Evolutionary conservation across 768 basidiomycete genomes (phyloP), one percentile per base, ranked within the genome.

Genomic region (Pleurotus tuoliensis): DNA sequence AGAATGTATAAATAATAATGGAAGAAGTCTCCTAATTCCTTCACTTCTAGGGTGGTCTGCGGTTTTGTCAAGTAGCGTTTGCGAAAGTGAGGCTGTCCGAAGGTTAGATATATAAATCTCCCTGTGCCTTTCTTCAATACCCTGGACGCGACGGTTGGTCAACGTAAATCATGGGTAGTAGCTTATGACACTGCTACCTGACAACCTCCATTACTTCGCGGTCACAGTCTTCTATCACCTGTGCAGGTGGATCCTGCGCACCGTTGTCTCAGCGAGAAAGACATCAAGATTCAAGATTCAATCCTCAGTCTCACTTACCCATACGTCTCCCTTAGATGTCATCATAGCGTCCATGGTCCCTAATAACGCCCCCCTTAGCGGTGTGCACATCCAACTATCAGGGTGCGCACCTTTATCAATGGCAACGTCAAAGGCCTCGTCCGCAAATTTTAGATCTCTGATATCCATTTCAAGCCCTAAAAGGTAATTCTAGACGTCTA

Each of bases 281-380:
- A 45, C 47, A 12, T 39, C 5, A 9, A 25, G 24, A 25, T 25
- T 50, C 5, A 9, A 25, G 4, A 5, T 25, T 50, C 41, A 24
- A 57, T 22, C 11, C 22, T 34, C 25, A 3, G 39, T 38, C 12
- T 8, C 49, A 60, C 79, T 50, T 61, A 88, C 90, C 91, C 92
- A 93, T 56, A 91, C 85, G 62, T 91, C 87, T 15, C 87, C 86
- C 65, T 90, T 89, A 0, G 82, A 75, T 0, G 92, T 85, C 84
- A 93, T 85, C 87, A 94, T 88, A 2, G 90, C 89, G 66, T 94
- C 92, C 90, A 94, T 92, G 1, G 91, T 92, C 13, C 89, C 75
- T 76, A 27, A 39, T 4, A 2, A 16, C 37, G n/a, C 24, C 3
- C 22, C 46, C 18, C 18, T 34, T 34, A 18, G 34, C 12, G 8